Base-by-base conservation (phyloP, 1,284 basidiomycete genomes). In the Mycena citricolor region DNA sequence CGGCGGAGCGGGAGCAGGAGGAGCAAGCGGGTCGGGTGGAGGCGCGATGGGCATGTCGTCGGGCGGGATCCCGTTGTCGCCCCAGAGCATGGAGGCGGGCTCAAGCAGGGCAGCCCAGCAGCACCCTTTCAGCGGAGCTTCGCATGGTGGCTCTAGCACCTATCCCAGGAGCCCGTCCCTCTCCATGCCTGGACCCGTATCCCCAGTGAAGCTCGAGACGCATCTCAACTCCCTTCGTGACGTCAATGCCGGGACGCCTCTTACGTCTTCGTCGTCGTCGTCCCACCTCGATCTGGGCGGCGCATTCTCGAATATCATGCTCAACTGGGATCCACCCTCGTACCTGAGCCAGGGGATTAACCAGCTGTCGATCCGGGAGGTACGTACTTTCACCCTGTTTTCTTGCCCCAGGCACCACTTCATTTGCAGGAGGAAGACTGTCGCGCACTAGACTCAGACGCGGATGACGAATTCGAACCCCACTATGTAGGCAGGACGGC, bases 401-500 rank as follows among this genome's bases (percentile, higher is more conserved):
- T 21, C 6, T 35, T 36, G 14, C n/a, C n/a, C n/a, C n/a, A n/a
- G n/a, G n/a, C n/a, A n/a, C n/a, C n/a, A n/a, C n/a, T n/a, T n/a
- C n/a, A 12, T 4, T 37, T 30, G 4, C 20, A 49, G 52, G 42
- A 49, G 1, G 45, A 51, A 2, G 49, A 49, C 7, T 42, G 26
- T 37, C 42, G 46, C 1, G 44, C 52, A n/a, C 46, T 54, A 8
- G 52, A 54, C 26, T 49, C 52, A 8, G 52, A 54, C 13, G 52
- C 52, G 4, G 52, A 51, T 29, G 52, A 54, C 21, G 52, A 54
- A 2, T 54, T 49, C 22, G 52, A 54, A 24, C 52, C 52, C 4
- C 52, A 54, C 23, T 54, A 54, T 32, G 52, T 54, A 1, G 52
- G 52, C 4, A 46, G 48, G 28, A 54, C 52, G 2, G 52, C 49